Percentiles rank a stretch among this genome's conserved stretches.
Evolutionary conservation across 768 basidiomycete genomes (phyloP).

Genomic region (Hygrophorus pudorinus): DNA sequence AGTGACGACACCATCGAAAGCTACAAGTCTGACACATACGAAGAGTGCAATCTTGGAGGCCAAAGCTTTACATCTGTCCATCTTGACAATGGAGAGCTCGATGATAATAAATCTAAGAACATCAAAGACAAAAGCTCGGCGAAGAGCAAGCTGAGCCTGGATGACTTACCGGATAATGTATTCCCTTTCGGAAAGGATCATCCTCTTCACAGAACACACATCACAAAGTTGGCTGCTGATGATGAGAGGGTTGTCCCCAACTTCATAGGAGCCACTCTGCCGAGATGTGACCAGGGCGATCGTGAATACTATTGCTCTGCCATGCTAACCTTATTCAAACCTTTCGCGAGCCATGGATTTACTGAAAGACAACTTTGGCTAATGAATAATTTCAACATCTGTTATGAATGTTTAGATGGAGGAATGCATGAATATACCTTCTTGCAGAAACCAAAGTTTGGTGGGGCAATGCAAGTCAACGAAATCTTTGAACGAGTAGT

Average conservation of each 20-base stretch:
- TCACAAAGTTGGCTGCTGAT: not conserved
- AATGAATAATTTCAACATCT: slow-evolving; percentile 22
- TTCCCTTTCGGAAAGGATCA: no score
- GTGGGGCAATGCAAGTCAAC: no score
- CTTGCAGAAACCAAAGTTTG: no score
- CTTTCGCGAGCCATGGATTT: slow-evolving; percentile 14
- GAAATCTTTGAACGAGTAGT: no score
- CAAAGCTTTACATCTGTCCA: no score
- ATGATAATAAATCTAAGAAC: no score
- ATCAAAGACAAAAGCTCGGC: no score
- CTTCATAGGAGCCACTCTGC: slow-evolving; percentile 21
- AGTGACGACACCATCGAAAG: slow-evolving; percentile 19
- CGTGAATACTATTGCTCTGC: slow-evolving; percentile 20
- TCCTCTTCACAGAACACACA: not conserved
- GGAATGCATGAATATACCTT: no score
- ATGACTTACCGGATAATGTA: no score
- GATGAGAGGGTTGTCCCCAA: slow-evolving; percentile 13
- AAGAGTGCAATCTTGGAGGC: no score
- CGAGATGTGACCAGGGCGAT: slow-evolving; percentile 22
- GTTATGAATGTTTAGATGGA: slow-evolving; percentile 28
- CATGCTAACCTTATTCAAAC: slow-evolving; percentile 22
- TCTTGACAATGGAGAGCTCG: no score
- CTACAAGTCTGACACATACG: slow-evolving; percentile 12
- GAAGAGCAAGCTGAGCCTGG: no score
- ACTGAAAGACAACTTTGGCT: slow-evolving; percentile 7